Percentiles rank a stretch among this genome's conserved stretches.
Evolutionary conservation across 306 rosid genomes (phyloP).

Genomic region (Castanea sativa): DNA sequence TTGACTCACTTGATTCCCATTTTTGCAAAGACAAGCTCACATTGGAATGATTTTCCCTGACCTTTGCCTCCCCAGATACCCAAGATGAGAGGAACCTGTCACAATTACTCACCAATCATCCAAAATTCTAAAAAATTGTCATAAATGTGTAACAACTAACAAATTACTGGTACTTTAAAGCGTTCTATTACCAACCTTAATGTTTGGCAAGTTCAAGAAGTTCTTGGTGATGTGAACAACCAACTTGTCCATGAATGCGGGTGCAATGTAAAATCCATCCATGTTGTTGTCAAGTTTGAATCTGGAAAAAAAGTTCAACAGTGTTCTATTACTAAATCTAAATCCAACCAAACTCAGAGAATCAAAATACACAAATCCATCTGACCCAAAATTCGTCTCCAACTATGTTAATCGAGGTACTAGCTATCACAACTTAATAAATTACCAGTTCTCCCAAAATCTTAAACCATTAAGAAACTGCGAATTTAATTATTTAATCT

Average conservation of each 20-base stretch:
- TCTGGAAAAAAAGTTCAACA: constrained; percentile 36
- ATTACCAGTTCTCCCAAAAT: no score
- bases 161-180: background rate
- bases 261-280: constrained; percentile 85
- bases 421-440: no score
- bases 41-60: constrained; percentile 87
- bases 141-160: background rate
- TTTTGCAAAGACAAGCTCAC: constrained; percentile 91
- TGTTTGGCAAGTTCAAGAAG: constrained; percentile 67
- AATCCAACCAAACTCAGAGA: background rate
- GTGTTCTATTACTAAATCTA: background rate
- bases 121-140: background rate
- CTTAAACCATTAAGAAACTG: no score
- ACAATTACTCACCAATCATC: background rate
- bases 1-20: constrained; percentile 90
- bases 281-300: constrained; percentile 55
- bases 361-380: background rate
- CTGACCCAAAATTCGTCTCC: background rate
- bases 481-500: no score
- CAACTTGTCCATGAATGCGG: constrained; percentile 82
- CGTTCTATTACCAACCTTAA: constrained; percentile 36
- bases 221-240: constrained; percentile 83
- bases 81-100: constrained; percentile 80
- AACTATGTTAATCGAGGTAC: no score
- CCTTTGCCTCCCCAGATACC: constrained; percentile 99